A percentile compares a stretch with the other conserved stretches of the same genome.
Conservation (phyloP, 352 stramenopile genomes). For the Phytophthora citrophthora region DNA sequence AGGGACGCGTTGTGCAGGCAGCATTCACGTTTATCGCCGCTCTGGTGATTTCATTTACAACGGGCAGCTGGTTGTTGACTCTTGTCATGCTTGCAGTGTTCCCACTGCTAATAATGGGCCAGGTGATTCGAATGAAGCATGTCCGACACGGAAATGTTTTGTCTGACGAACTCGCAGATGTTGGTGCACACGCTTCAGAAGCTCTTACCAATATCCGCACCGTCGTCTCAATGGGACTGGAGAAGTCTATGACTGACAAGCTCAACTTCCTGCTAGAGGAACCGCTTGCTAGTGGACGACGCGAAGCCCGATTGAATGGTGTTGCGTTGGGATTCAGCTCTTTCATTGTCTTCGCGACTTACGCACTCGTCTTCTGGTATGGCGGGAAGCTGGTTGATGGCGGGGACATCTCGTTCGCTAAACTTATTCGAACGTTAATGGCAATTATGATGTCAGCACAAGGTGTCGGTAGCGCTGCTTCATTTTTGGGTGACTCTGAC, state of each 20-base stretch:
- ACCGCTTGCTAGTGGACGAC: slow-evolving; percentile 26
- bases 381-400: slow-evolving; percentile 49
- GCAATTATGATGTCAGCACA: slow-evolving; percentile 53
- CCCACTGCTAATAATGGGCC: slow-evolving; percentile 58
- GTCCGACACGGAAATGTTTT: background rate
- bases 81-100: slow-evolving; percentile 74
- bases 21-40: slow-evolving; percentile 54
- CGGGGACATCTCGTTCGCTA: slow-evolving; percentile 31
- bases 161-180: slow-evolving; percentile 26
- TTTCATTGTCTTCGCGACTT: slow-evolving; percentile 34
- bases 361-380: slow-evolving; percentile 70
- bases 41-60: slow-evolving; percentile 65
- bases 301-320: slow-evolving; percentile 43
- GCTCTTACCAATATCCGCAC: slow-evolving; percentile 54
- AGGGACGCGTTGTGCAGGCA: slow-evolving; percentile 48
- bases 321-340: slow-evolving; percentile 55
- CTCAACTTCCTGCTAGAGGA: slow-evolving; percentile 33
- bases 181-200: slow-evolving; percentile 52
- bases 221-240: slow-evolving; percentile 46
- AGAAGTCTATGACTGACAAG: slow-evolving; percentile 22
- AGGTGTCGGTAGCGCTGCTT: slow-evolving; percentile 30
- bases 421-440: slow-evolving; percentile 48
- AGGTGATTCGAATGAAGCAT: slow-evolving; percentile 39
- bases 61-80: slow-evolving; percentile 12
- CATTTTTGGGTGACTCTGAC: slow-evolving; percentile 52